Evolutionary conservation across 352 stramenopile species (phyloP).

Genomic region (Halophytophthora polymorphica): DNA sequence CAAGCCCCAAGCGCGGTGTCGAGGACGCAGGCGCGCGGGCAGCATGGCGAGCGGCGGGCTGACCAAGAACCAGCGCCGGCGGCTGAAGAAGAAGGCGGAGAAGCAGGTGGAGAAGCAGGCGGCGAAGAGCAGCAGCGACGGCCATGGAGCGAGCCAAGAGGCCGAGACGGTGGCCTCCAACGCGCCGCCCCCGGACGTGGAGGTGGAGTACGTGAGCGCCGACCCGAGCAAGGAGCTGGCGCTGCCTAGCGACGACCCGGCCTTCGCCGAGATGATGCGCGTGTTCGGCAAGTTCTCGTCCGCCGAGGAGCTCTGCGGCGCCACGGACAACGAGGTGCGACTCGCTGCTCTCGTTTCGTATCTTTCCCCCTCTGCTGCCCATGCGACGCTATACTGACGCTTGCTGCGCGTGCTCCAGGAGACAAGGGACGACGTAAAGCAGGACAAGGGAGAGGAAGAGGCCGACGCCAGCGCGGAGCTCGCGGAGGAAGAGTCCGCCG

Average conservation of each 20-base stretch:
- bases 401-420: constrained; percentile 18
- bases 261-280: constrained; percentile 84
- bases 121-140: constrained; percentile 8
- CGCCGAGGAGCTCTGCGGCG: constrained; percentile 74
- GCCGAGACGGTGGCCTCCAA: constrained; percentile 1
- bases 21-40: too few species aligned
- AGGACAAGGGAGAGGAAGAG: constrained; percentile 11
- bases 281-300: constrained; percentile 86
- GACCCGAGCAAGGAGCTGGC: constrained; percentile 65
- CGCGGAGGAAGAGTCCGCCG: constrained; percentile 26
- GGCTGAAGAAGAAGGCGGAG: constrained; percentile 82
- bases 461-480: constrained; percentile 20
- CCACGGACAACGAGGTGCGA: constrained; percentile 44
- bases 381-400: too few species aligned
- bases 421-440: constrained; percentile 22
- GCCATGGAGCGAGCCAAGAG: not conserved
- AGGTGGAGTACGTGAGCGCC: constrained; percentile 84
- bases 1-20: constrained; percentile 6
- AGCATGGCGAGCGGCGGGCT: constrained; percentile 29
- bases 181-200: constrained; percentile 31
- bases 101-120: constrained; percentile 51
- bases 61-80: constrained; percentile 81
- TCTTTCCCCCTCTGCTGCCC: constrained; percentile 1
- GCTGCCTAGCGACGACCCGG: constrained; percentile 56
- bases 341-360: not conserved